Conservation (phyloP, 768 basidiomycete species). For the Amanita inopinata region DNA sequence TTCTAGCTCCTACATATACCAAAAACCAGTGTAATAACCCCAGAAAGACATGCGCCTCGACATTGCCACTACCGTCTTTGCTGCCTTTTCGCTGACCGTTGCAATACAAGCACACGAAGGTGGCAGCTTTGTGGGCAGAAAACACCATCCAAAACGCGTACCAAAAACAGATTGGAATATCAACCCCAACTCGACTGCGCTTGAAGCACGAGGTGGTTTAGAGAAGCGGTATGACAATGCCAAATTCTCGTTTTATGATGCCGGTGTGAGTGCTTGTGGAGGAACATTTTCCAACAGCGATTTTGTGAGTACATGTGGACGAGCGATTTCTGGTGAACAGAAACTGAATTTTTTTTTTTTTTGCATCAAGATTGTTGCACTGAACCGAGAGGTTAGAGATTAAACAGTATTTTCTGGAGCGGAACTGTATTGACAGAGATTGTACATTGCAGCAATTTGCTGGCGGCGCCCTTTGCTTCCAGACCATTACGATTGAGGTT, state of each 20-base stretch:
- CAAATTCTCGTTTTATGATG: slow-evolving; percentile 19
- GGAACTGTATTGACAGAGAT: background rate
- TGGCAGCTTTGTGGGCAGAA: background rate
- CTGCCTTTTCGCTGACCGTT: background rate
- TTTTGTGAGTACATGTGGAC: slow-evolving; percentile 22
- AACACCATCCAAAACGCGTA: background rate
- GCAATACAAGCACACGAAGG: background rate
- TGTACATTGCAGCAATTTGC: slow-evolving; percentile 40
- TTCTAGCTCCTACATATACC: background rate
- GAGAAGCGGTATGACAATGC: slow-evolving; percentile 17
- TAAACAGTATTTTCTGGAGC: slow-evolving; percentile 1
- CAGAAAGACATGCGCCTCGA: background rate
- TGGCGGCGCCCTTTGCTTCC: slow-evolving; percentile 41
- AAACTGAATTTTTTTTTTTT: too few relatives aligned
- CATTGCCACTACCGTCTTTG: background rate
- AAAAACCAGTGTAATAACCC: background rate
- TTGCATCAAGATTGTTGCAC: slow-evolving; percentile 40
- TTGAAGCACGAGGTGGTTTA: slow-evolving; percentile 2
- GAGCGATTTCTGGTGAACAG: background rate
- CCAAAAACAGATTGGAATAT: background rate
- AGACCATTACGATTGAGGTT: slow-evolving; percentile 51
- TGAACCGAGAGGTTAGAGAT: slow-evolving; percentile 26
- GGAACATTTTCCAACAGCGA: slow-evolving; percentile 22
- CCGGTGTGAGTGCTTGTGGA: slow-evolving; percentile 36
- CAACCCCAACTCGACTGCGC: background rate